Percentiles rank a stretch among this genome's conserved stretches.
Evolutionary conservation across 2,329 filamentous ascomycete species (phyloP).

Genomic region (Alternaria dauci): DNA sequence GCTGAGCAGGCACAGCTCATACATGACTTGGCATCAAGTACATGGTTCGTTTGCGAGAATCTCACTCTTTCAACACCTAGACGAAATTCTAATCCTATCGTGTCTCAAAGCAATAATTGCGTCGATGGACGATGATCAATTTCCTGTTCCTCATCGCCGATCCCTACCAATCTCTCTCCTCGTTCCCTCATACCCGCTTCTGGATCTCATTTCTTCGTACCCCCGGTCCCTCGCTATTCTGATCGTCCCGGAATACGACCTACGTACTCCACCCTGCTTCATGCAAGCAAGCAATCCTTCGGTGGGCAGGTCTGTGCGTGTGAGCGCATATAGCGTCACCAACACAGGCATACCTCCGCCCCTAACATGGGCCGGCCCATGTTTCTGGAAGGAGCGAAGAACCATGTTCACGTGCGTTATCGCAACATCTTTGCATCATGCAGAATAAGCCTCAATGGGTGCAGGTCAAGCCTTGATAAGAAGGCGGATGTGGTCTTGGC

Average conservation of each 20-base stretch:
- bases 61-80: neutral
- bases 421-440: slow-evolving; percentile 3
- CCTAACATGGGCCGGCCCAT: slow-evolving; percentile 9
- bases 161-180: slow-evolving; percentile 2
- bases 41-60: neutral
- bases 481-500: slow-evolving; percentile 1
- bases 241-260: neutral
- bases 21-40: neutral
- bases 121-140: neutral
- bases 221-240: neutral
- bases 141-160: slow-evolving; percentile 7
- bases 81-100: neutral
- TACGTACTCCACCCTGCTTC: neutral
- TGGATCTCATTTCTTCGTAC: neutral
- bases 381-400: slow-evolving; percentile 6
- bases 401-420: neutral
- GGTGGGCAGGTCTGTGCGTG: neutral
- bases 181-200: neutral
- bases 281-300: neutral
- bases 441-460: neutral
- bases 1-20: neutral
- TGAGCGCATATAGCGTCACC: slow-evolving; percentile 10
- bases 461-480: neutral
- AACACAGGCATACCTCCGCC: neutral
- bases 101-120: neutral